Evolutionary conservation across 768 basidiomycete genomes (phyloP), one percentile per base, ranked within the genome.

Genomic region (Mrakia hoshinonis): DNA sequence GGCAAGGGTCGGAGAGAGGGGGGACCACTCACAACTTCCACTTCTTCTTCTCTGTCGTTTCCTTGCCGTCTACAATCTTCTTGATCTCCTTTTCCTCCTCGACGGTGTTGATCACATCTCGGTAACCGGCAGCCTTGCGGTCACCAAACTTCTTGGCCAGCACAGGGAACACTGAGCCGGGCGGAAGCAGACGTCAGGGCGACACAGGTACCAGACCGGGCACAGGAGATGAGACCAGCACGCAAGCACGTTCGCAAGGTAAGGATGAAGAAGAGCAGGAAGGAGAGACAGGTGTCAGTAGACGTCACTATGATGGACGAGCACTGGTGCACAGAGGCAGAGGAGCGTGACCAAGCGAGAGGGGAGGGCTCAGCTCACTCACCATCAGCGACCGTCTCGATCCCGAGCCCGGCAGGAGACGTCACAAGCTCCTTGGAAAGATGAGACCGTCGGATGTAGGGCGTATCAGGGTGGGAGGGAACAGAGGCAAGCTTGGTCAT

Each of bases 21-120:
- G 18, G 48, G 48, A 39, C 1, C 47, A 74, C 79, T 74, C 70
- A 79, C 78, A 76, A 80, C 66, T 79, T 80, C 79, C 79, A 80
- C 15, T 74, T 62, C 75, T 80, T 80, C 64, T 77, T 75, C 63
- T 76, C 78, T 36, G 74, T 75, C 7, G 74, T 70, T 29, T 74
- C 75, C 67, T 74, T 75, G 12, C 70, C 68, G 0, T 77, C 77
- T 31, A 76, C 79, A 20, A 73, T 73, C 69, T 74, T 76, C 18
- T 60, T 71, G 3, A 78, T 75, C 55, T 74, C 64, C 74, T 80
- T 80, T 55, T 67, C 76, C 76, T 80, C 79, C 65, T 79, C 77
- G 22, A 79, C 76, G 29, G 78, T 67, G 62, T 77, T 75, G 15
- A 78, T 70, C n/a, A 79, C 69, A 31, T 77, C 74, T 31, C 79